Percentiles rank a stretch among this genome's conserved stretches.
Conservation (phyloP, 139 green algal genomes). For the Bryopsis sp. region DNA sequence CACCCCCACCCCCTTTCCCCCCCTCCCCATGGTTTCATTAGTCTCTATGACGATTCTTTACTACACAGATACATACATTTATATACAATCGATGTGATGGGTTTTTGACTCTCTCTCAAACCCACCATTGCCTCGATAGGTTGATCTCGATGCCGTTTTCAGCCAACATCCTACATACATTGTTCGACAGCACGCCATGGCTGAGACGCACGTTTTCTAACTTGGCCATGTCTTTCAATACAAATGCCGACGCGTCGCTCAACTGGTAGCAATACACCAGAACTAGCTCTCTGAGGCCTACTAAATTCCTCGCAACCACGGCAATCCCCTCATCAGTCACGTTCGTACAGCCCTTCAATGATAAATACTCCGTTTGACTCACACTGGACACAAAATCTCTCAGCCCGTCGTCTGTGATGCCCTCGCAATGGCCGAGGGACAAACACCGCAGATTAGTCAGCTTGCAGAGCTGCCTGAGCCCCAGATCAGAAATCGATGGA, state of each 20-base stretch:
- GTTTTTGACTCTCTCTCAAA: no score
- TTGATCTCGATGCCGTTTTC: conserved; percentile 9
- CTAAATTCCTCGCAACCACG: not conserved
- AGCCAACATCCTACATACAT: not conserved
- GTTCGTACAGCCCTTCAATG: not conserved
- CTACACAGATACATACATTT: no score
- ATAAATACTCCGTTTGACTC: not conserved
- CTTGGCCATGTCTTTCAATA: not conserved
- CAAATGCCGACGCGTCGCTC: not conserved
- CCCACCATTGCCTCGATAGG: no score
- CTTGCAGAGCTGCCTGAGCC: not conserved
- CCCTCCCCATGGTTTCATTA: no score
- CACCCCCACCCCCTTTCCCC: no score
- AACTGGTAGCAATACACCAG: conserved; percentile 15
- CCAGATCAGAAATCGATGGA: conserved; percentile 1
- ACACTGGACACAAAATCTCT: not conserved
- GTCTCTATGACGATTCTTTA: no score
- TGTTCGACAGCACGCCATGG: not conserved
- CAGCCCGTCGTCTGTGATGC: conserved; percentile 13
- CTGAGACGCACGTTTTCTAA: not conserved
- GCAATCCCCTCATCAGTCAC: conserved; percentile 3
- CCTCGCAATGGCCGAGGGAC: conserved; percentile 11
- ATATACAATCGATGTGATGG: no score
- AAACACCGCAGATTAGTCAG: conserved; percentile 3
- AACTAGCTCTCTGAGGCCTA: conserved; percentile 7